Conservation (phyloP, 768 basidiomycete genomes). For the Phylloporus arenicola region DNA sequence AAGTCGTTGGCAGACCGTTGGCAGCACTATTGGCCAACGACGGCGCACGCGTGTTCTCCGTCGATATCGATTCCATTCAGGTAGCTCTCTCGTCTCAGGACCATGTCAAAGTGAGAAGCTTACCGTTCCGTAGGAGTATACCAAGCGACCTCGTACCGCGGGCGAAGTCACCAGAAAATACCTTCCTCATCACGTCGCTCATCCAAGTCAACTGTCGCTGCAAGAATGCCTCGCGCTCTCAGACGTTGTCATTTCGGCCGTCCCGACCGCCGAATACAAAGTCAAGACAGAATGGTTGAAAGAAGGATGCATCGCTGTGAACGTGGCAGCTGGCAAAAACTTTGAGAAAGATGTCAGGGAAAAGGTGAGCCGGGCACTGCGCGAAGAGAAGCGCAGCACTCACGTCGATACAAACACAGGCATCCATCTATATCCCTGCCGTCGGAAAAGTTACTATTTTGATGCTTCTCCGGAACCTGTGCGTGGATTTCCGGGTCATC, state of each 20-base stretch:
- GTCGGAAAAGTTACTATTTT: conserved; percentile 98
- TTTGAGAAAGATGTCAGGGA: conserved; percentile 91
- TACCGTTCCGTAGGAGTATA: conserved; percentile 63
- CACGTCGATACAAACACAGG: conserved; percentile 34
- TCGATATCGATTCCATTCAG: conserved; percentile 93
- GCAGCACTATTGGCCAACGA: conserved; percentile 95
- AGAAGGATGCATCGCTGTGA: conserved; percentile 90
- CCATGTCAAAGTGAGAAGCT: not conserved
- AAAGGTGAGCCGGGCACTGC: conserved; percentile 51
- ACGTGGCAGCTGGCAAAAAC: conserved; percentile 94
- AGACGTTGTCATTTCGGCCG: conserved; percentile 93
- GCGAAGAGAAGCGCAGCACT: conserved; percentile 1
- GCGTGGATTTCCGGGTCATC: conserved; percentile 29
- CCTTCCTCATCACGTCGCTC: conserved; percentile 80
- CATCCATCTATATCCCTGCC: conserved; percentile 89
- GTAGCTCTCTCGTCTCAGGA: conserved; percentile 25
- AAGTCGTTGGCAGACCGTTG: conserved; percentile 96
- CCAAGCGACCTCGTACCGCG: conserved; percentile 67
- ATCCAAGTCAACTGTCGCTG: conserved; percentile 61
- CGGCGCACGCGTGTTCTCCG: conserved; percentile 91
- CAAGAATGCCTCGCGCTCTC: conserved; percentile 78
- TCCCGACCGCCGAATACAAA: conserved; percentile 81
- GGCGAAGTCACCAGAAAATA: conserved; percentile 49
- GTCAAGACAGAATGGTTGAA: conserved; percentile 85
- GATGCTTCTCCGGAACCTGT: conserved; percentile 96